These are phyloP conservation scores for Diaporthe citri DNA, from an alignment of 2,329 filamentous ascomycete species.

Conservation along the genomic window DNA sequence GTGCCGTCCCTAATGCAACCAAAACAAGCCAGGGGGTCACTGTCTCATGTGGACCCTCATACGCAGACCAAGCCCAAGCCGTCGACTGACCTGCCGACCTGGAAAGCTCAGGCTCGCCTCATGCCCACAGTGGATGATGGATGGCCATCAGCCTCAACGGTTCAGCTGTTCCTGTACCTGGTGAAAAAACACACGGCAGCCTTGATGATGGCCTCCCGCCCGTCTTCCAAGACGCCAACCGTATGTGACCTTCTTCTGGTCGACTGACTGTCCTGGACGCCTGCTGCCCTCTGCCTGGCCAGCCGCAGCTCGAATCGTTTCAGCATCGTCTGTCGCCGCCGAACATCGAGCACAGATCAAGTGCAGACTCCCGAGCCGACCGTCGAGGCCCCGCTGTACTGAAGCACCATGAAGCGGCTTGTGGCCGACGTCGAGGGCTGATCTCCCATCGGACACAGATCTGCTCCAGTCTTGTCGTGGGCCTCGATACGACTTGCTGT, in stretches of 20 bases:
- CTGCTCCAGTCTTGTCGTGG: slow-evolving; percentile 19
- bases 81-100: neutral
- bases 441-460: slow-evolving; percentile 23
- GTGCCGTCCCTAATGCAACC: slow-evolving; percentile 11
- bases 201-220: neutral
- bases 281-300: neutral
- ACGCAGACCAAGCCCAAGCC: neutral
- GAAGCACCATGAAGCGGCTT: slow-evolving; percentile 19
- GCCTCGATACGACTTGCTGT: slow-evolving; percentile 13
- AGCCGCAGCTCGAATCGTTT: slow-evolving; percentile 19
- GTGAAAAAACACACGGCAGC: neutral
- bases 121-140: slow-evolving; percentile 1
- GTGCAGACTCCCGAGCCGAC: slow-evolving; percentile 11
- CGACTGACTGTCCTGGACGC: neutral
- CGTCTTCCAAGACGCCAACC: neutral
- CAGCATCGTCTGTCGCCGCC: slow-evolving; percentile 5
- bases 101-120: neutral
- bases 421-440: slow-evolving; percentile 20
- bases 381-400: slow-evolving; percentile 15
- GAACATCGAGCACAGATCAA: slow-evolving; percentile 14
- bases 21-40: neutral
- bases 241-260: neutral
- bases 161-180: neutral
- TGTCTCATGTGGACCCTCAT: slow-evolving; percentile 24
- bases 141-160: neutral